Evolutionary conservation across 2,329 filamentous ascomycete species (phyloP), one percentile per base, ranked within the genome.

Genomic region (Cladosporium halotolerans): DNA sequence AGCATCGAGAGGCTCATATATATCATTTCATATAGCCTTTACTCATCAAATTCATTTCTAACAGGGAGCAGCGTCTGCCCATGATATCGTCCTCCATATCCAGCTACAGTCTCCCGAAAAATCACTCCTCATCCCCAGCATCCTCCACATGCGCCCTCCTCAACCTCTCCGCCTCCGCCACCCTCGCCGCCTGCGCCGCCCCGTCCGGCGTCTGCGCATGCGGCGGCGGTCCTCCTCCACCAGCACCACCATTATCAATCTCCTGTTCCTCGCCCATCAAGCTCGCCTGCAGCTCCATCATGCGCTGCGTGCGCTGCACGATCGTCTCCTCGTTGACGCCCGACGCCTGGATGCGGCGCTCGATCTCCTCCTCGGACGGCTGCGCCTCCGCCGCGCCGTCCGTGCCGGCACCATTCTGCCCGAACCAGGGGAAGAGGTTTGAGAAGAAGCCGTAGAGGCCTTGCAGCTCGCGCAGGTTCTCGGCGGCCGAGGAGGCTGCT

Each of bases 401-500:
- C 10, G 46, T 51, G 3, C 47, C 45, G 16, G 43, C 52, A n/a
- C 40, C 48, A 3, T 40, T 48, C 14, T 53, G 54, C 19, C 57
- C 55, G 49, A 64, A 63, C 63, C 65, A 65, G 0, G 65, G 64
- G 45, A 66, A 67, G 1, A 66, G 55, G 7, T 60, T 56, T 1
- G 58, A 43, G 52, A 67, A 68, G 55, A 66, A 67, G 16, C 52
- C 52, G 16, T 62, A 58, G 4, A 68, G 57, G 14, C 56, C 56
- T 43, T 63, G 58, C 9, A 67, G 59, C 32, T 67, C 64, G 42
- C 59, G 56, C 9, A 62, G 55, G 45, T 55, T 60, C 18, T 61
- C 55, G 3, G 60, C 58, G n/a, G 38, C 34, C 3, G 45, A 47
- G 14, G 48, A 38, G 9, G 48, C 40, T 31, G 16, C 14, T 9